A percentile compares a stretch with the other conserved stretches of the same genome.
phyloP scores from a whole-genome alignment of 768 basidiomycete species.

The Lactarius vividus region DNA sequence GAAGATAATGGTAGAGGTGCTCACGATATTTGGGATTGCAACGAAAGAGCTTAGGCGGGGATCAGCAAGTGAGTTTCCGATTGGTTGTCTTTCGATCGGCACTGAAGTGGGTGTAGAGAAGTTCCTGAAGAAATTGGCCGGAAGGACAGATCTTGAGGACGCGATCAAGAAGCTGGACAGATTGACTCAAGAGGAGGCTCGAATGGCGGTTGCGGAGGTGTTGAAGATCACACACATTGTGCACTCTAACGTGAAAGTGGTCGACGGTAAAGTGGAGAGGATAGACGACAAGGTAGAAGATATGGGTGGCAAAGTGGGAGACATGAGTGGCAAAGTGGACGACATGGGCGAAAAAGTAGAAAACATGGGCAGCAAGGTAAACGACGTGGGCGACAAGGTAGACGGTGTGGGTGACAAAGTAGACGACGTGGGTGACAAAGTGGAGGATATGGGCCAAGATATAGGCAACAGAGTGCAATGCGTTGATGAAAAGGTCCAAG shows the following conservation, averaged over 20 bases:
- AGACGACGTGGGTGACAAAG: not conserved
- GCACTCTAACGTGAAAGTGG: not conserved
- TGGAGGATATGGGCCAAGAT: not conserved
- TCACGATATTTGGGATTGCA: constrained; percentile 5
- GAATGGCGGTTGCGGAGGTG: not conserved
- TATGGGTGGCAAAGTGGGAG: not conserved
- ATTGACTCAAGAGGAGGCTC: not conserved
- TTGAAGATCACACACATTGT: not conserved
- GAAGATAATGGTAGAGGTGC: constrained; percentile 6
- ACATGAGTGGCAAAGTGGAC: not conserved
- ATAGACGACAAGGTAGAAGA: too few species aligned
- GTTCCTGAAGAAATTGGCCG: not conserved
- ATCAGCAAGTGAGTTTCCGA: not conserved
- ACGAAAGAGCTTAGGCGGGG: not conserved
- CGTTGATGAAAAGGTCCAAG: not conserved
- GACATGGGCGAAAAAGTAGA: not conserved
- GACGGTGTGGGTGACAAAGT: not conserved
- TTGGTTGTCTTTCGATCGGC: rapidly evolving
- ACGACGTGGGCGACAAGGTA: too few species aligned
- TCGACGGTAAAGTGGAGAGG: not conserved
- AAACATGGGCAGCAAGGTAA: too few species aligned
- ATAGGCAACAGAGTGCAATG: not conserved
- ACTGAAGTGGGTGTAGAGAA: not conserved
- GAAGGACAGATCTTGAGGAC: not conserved
- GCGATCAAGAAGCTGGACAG: not conserved